Base-by-base conservation (phyloP, 1,139 yeast genomes). In the Hanseniaspora sp. region DNA sequence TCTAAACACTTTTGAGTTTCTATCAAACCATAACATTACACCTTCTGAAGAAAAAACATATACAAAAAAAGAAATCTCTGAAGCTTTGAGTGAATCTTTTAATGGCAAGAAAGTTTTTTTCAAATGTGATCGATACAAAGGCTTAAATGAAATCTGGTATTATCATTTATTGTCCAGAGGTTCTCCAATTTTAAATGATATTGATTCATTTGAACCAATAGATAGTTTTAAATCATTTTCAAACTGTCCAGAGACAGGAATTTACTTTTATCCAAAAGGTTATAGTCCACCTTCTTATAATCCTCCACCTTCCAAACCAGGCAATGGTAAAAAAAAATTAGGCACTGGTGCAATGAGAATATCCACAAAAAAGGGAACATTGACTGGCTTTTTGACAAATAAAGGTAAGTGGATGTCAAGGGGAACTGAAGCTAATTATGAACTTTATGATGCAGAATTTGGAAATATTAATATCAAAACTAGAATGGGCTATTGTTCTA, bases 131-230 rank as follows among this genome's bases (percentile, higher is more conserved):
- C 70, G 73, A 49, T 74, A 71, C 62, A 72, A 79, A 56, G 90
- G 87, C 0, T 69, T 92, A 46, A 85, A 81, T 62, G 96, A 92
- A 67, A 76, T 92, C 33, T 90, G 96, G 96, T 92, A 90, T 69
- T 90, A 78, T 70, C 92, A 86, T 69, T 77, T 83, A 58, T 71
- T 90, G 55, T 58, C 52, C 9, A 72, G 76, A 61, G 97, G 97
- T 0, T 79, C 96, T 0, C 74, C 90, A 12, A 71, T 78, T 40
- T 71, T 73, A 38, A 88, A 88, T 54, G 68, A 78, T 28, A 33
- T 51, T 39, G 29, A 13, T 12, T 40, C 52, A 2, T 90, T 84
- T 64, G 65, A 74, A 13, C 84, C 84, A 23, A 79, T 85, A 48
- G 84, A 83, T 54, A 69, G 86, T 1, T 69, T 83, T 47, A 64